Conservation (phyloP, 1,139 yeast species). For the Blastobotrys indianensis region DNA sequence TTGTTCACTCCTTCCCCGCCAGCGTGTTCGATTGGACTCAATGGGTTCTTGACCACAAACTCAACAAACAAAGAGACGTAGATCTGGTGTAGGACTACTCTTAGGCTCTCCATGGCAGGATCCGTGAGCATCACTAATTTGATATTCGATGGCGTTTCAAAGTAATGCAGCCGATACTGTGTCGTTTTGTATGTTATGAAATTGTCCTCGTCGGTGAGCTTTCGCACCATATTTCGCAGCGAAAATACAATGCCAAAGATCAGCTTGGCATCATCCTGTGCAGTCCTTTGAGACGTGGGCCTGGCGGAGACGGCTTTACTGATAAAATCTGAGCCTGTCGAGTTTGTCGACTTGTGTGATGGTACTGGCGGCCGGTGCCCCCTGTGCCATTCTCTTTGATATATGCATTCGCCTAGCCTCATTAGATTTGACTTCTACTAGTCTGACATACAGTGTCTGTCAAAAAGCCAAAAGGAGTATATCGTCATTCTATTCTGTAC, state of each 20-base stretch:
- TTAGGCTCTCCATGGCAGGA: constrained; percentile 53
- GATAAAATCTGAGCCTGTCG: constrained; percentile 10
- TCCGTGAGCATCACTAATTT: constrained; percentile 74
- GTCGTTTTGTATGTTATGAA: constrained; percentile 67
- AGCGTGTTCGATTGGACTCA: constrained; percentile 34
- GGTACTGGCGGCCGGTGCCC: constrained; percentile 10
- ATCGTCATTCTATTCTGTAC: constrained; percentile 33
- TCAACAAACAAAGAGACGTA: constrained; percentile 64
- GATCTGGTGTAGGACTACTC: constrained; percentile 56
- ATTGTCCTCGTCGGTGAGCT: constrained; percentile 50
- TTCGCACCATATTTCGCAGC: constrained; percentile 64
- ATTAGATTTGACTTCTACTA: constrained; percentile 13
- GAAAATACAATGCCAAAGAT: constrained; percentile 86
- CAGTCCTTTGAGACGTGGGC: constrained; percentile 10
- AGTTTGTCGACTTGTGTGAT: constrained; percentile 11
- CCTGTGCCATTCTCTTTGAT: constrained; percentile 31
- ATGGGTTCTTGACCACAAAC: constrained; percentile 58
- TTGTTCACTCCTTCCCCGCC: constrained; percentile 35
- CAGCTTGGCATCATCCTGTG: constrained; percentile 59
- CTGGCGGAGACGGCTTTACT: constrained; percentile 10
- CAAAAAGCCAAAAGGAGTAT: constrained; percentile 82
- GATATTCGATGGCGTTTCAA: constrained; percentile 73
- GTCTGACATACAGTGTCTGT: constrained; percentile 62
- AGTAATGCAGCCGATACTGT: constrained; percentile 68
- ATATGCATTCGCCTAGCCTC: constrained; percentile 30